Conservation (phyloP, 2,329 filamentous ascomycete species). For the Fusarium sp. region DNA sequence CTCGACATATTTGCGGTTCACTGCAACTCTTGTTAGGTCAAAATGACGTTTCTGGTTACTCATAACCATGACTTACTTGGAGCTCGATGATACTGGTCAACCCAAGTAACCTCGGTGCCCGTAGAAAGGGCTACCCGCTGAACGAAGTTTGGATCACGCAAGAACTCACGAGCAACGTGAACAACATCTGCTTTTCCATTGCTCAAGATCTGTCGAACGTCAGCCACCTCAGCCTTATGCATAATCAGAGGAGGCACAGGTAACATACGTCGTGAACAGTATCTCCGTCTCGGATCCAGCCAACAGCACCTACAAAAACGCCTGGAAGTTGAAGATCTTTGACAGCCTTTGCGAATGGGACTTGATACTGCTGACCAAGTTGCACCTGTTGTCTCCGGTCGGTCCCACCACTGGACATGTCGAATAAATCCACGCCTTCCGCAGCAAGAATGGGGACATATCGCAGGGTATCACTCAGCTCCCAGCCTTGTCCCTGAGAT, state of each 20-base stretch:
- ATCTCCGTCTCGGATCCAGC: conserved; percentile 5
- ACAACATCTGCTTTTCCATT: conserved; percentile 1
- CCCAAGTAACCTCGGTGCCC: not conserved
- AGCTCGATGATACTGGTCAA: conserved; percentile 3
- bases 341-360: not conserved
- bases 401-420: not conserved
- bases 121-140: conserved; percentile 1
- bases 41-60: not conserved
- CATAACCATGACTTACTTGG: not conserved
- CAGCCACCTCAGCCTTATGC: not conserved
- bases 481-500: not conserved
- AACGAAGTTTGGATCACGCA: not conserved
- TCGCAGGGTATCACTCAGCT: not conserved
- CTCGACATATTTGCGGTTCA: conserved; percentile 7
- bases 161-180: conserved; percentile 3
- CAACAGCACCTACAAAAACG: not conserved
- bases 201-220: not conserved
- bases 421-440: not conserved
- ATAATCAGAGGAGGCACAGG: too few species aligned
- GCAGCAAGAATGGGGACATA: not conserved
- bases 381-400: not conserved
- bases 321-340: not conserved
- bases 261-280: not conserved
- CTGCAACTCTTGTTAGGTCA: not conserved
- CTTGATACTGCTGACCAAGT: not conserved